Evolutionary conservation across 2,329 filamentous ascomycete genomes (phyloP).

Genomic region (Pseudogymnoascus pannorum): DNA sequence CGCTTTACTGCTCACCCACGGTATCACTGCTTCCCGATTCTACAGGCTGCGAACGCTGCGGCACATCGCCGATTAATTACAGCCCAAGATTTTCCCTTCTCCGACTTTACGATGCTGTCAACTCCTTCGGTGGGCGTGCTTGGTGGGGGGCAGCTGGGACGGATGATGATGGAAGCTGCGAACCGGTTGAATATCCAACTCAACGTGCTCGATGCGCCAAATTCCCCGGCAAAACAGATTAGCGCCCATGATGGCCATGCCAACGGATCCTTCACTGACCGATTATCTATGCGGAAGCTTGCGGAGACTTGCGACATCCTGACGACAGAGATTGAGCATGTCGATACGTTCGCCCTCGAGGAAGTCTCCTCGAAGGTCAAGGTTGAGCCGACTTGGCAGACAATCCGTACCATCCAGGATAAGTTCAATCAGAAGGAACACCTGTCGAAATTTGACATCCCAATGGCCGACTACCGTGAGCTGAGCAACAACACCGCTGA

Average conservation of each 20-base stretch:
- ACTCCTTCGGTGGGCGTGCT: constrained; percentile 36
- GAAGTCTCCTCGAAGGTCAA: constrained; percentile 63
- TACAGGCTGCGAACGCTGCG: neutral
- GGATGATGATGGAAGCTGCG: constrained; percentile 90
- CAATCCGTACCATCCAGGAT: constrained; percentile 83
- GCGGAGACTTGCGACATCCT: constrained; percentile 70
- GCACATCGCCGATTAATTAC: neutral
- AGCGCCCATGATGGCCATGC: constrained; percentile 69
- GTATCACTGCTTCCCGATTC: neutral
- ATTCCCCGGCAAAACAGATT: constrained; percentile 78
- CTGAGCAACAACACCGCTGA: constrained; percentile 44
- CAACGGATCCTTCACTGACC: constrained; percentile 80
- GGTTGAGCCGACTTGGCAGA: constrained; percentile 77
- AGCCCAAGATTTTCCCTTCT: neutral
- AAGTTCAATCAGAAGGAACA: constrained; percentile 88
- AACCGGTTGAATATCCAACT: constrained; percentile 66
- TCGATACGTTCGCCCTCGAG: constrained; percentile 82
- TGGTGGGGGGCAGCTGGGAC: constrained; percentile 70
- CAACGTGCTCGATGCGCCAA: constrained; percentile 69
- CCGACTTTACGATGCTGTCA: constrained; percentile 4
- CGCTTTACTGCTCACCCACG: neutral
- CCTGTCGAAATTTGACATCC: constrained; percentile 58
- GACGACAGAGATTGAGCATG: constrained; percentile 93
- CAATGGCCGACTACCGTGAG: constrained; percentile 62
- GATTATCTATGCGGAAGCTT: constrained; percentile 70